Conservation (phyloP, 768 basidiomycete genomes). For the Rhodotorula kratochvilovae region DNA sequence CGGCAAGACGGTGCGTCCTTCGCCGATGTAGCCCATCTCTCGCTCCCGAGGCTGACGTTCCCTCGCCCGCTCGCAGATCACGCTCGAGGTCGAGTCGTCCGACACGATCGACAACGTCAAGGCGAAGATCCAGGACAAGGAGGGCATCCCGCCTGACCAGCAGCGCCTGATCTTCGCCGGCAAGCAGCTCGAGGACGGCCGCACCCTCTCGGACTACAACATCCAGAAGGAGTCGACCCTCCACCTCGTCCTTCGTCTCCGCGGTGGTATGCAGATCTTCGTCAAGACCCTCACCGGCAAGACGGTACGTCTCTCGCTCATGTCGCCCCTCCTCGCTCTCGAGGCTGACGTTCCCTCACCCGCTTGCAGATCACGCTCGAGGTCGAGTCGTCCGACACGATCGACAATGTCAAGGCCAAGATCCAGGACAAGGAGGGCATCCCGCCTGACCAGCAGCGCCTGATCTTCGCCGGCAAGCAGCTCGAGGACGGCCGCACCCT, state of each 20-base stretch:
- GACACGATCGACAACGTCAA: slow-evolving; percentile 91
- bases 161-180: slow-evolving; percentile 87
- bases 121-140: slow-evolving; percentile 90
- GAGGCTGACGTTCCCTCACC: slow-evolving; percentile 58
- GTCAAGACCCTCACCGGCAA: slow-evolving; percentile 70
- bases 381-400: slow-evolving; percentile 86
- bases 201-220: slow-evolving; percentile 82
- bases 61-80: slow-evolving; percentile 53
- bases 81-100: slow-evolving; percentile 81
- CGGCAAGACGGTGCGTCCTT: slow-evolving; percentile 54
- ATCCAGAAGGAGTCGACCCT: slow-evolving; percentile 82
- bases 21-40: slow-evolving; percentile 48
- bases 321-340: slow-evolving; percentile 61
- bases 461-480: slow-evolving; percentile 90
- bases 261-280: slow-evolving; percentile 74
- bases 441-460: slow-evolving; percentile 55
- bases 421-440: slow-evolving; percentile 93
- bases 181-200: slow-evolving; percentile 84
- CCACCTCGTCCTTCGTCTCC: slow-evolving; percentile 85
- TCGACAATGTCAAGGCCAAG: slow-evolving; percentile 82
- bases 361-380: slow-evolving; percentile 85
- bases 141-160: slow-evolving; percentile 86
- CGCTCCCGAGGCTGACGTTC: neutral
- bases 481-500: slow-evolving; percentile 84
- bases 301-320: slow-evolving; percentile 49